Evolutionary conservation across 768 basidiomycete species (phyloP), one percentile per base, ranked within the genome.

Genomic region (Kwoniella dendrophila): DNA sequence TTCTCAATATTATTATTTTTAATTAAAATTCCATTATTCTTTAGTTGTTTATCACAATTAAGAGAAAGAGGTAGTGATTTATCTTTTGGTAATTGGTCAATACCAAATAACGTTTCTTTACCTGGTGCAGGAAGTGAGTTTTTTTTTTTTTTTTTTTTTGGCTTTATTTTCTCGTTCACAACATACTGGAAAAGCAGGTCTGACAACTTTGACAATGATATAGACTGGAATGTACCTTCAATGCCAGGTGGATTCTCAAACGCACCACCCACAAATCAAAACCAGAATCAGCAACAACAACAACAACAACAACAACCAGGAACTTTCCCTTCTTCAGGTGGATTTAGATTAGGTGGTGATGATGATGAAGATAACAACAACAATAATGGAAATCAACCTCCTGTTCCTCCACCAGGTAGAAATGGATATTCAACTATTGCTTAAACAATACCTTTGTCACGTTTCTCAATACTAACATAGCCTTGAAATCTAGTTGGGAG

Each of bases 331-430:
- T 63, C 64, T 2, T 64, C 68, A 4, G 74, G 74, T 27, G 74
- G 74, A 41, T 75, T 75, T 63, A 70, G 68, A 56, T 62, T 73
- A 10, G 74, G 74, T 38, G 67, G 71, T n/a, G 73, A 72, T 20
- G 74, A 75, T 2, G 71, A 73, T 4, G 62, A 62, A 1, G 48
- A 61, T 16, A 49, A n/a, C n/a, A n/a, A n/a, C n/a, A n/a, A n/a
- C n/a, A n/a, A 45, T 2, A 49, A 62, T 41, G 67, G 64, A 11
- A 58, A 58, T 29, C 64, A 72, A 22, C 65, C 70, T 10, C 63
- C 66, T 26, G 48, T 59, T 11, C 72, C 70, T 55, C 59, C 67
- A 11, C 63, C 70, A 7, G 74, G 74, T 20, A 27, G 74, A 32
- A 68, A 65, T 45, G 74, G 74, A 7, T 75, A 75, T 48, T 63